Evolutionary conservation across 164 flowering plant species (phyloP), one percentile per base, ranked within the genome.

Genomic region (Tetracentron sinense): DNA sequence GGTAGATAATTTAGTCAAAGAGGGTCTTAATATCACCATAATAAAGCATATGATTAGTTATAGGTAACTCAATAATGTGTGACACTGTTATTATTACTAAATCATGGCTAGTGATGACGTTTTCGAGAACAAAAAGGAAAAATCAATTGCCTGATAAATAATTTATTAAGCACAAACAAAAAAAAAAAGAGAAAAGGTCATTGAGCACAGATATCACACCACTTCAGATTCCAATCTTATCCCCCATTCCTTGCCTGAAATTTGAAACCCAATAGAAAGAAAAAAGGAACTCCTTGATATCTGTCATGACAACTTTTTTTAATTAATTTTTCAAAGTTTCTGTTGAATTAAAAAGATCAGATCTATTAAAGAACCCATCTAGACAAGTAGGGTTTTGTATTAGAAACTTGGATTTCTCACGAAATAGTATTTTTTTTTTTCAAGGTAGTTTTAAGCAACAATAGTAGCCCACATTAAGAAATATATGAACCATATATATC

Each of bases 91-190:
- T 78, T 29, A 78, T 78, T 73, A 65, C 66, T 62, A 75, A 75
- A 78, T 78, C 75, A 78, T 78, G 58, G 53, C 7, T 62, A 50
- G 42, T 59, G 72, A 33, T 60, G 26, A 30, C 65, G 84, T 66
- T 72, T 67, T 64, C 66, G 71, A 78, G 69, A 78, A 54, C 80
- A 76, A 77, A 78, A 74, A 69, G 69, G 73, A 53, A 55, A 63
- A 61, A 60, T 58, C 59, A 65, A 55, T 67, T 51, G 12, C 33
- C 26, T 22, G 46, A 17, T 60, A 42, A 69, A 67, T 68, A 47
- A 69, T 64, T 74, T 52, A 42, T 11, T 47, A 61, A 49, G 16
- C 63, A 61, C 52, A 62, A 76, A 69, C n/a, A n/a, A n/a, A n/a
- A n/a, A n/a, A n/a, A n/a, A n/a, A n/a, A n/a, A n/a, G n/a, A n/a